Conservation (phyloP, 352 stramenopile genomes). For the Globisporangium middletonii region DNA sequence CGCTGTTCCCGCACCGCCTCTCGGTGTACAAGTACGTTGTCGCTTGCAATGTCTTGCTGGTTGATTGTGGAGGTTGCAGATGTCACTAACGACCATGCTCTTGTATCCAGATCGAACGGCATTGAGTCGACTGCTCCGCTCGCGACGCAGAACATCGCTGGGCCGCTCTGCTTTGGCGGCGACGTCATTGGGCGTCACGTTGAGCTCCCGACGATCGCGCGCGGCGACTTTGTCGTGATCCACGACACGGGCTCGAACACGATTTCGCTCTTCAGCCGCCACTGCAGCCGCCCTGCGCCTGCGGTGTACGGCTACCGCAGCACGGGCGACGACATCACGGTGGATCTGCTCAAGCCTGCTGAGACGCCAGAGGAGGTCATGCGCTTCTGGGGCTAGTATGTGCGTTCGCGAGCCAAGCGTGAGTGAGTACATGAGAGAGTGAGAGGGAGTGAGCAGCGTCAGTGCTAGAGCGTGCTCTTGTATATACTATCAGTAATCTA, state of each 20-base stretch:
- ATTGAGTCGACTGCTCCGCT: conserved; percentile 33
- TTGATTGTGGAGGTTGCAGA: not conserved
- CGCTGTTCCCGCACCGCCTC: conserved; percentile 73
- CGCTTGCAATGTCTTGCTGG: not conserved
- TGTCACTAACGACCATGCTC: not conserved
- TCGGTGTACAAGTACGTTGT: conserved; percentile 74
- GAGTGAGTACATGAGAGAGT: not conserved
- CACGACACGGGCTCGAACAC: conserved; percentile 87
- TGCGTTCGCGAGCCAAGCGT: not conserved
- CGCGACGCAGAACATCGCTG: conserved; percentile 76
- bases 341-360: conserved; percentile 69
- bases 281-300: conserved; percentile 80
- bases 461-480: not conserved
- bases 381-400: conserved; percentile 60
- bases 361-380: conserved; percentile 74
- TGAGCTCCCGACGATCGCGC: conserved; percentile 48
- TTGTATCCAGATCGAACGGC: conserved; percentile 29
- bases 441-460: not conserved
- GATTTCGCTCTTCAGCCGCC: conserved; percentile 81
- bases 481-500: not conserved
- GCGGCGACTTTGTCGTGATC: conserved; percentile 81
- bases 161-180: conserved; percentile 89
- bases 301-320: conserved; percentile 77
- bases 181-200: conserved; percentile 78
- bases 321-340: conserved; percentile 36